Conservation (phyloP, 148 eudicot genomes). For the Chenopodium quinoa region DNA sequence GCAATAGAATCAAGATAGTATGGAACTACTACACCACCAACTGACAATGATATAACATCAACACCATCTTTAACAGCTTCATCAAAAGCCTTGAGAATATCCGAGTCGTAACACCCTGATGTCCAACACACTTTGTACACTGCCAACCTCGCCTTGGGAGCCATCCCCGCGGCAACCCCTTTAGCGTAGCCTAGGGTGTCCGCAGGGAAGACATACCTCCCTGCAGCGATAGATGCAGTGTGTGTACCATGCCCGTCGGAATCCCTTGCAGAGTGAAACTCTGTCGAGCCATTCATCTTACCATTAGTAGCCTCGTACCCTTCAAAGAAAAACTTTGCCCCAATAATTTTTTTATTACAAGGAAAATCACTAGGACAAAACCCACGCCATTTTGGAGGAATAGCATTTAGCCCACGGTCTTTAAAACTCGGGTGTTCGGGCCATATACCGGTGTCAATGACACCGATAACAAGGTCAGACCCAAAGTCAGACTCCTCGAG, state of each 20-base stretch:
- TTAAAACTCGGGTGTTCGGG: slow-evolving; percentile 75
- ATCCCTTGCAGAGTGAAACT: slow-evolving; percentile 64
- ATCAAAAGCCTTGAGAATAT: slow-evolving; percentile 88
- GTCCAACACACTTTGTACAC: slow-evolving; percentile 94
- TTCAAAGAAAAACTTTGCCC: slow-evolving; percentile 57
- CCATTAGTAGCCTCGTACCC: slow-evolving; percentile 84
- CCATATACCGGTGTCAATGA: slow-evolving; percentile 91
- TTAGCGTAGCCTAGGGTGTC: slow-evolving; percentile 72
- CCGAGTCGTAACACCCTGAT: slow-evolving; percentile 90
- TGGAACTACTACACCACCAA: slow-evolving; percentile 91
- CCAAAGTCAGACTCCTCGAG: slow-evolving; percentile 87
- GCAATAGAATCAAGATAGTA: slow-evolving; percentile 89
- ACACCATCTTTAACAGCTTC: slow-evolving; percentile 84
- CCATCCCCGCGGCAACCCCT: slow-evolving; percentile 94
- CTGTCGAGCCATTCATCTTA: slow-evolving; percentile 62
- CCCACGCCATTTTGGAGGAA: slow-evolving; percentile 73
- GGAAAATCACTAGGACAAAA: slow-evolving; percentile 47
- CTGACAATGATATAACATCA: slow-evolving; percentile 70
- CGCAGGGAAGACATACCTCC: slow-evolving; percentile 88
- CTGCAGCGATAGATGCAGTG: slow-evolving; percentile 94
- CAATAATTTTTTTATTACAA: slow-evolving; percentile 77
- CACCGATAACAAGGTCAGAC: slow-evolving; percentile 83
- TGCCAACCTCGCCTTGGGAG: slow-evolving; percentile 82
- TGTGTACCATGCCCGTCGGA: slow-evolving; percentile 97
- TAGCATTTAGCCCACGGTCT: slow-evolving; percentile 50